Conservation (phyloP, 805 yeast genomes). For the Zygosaccharomyces bailii region DNA sequence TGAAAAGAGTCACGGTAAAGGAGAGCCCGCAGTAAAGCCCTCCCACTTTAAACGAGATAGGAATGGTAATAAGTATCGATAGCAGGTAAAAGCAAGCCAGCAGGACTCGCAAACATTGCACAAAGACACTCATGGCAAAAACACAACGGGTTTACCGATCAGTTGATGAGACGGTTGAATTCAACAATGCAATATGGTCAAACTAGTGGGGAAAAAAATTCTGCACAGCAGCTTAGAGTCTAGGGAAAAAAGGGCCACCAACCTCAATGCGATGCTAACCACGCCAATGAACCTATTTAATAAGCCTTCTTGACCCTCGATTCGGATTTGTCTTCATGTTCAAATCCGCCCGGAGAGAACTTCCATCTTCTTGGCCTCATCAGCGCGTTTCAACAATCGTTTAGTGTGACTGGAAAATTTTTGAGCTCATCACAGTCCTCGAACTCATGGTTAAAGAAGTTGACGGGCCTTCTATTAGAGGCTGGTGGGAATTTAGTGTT, state of each 20-base stretch:
- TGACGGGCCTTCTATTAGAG: not conserved
- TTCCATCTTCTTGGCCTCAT: not conserved
- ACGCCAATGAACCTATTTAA: conserved; percentile 3
- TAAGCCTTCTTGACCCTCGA: not conserved
- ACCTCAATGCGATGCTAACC: conserved; percentile 1
- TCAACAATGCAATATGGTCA: not conserved
- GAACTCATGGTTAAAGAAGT: not conserved
- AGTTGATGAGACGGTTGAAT: not conserved
- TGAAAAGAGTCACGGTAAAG: conserved; percentile 69
- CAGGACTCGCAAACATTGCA: conserved; percentile 32
- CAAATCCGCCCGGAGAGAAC: conserved; percentile 1
- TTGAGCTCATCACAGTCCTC: conserved; percentile 20
- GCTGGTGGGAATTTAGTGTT: too few relatives aligned
- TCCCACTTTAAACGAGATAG: conserved; percentile 91
- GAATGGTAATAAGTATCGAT: conserved; percentile 76
- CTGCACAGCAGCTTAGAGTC: not conserved
- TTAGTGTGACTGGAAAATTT: conserved; percentile 16
- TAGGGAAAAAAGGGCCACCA: conserved; percentile 5
- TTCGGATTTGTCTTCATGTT: not conserved
- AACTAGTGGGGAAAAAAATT: not conserved
- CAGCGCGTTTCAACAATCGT: conserved; percentile 12
- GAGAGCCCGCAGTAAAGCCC: conserved; percentile 87
- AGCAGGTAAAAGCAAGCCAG: conserved; percentile 60
- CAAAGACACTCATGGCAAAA: conserved; percentile 12
- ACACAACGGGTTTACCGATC: not conserved